Conservation (phyloP, 2,329 filamentous ascomycete genomes). For the Aspergillus aculeatus region DNA sequence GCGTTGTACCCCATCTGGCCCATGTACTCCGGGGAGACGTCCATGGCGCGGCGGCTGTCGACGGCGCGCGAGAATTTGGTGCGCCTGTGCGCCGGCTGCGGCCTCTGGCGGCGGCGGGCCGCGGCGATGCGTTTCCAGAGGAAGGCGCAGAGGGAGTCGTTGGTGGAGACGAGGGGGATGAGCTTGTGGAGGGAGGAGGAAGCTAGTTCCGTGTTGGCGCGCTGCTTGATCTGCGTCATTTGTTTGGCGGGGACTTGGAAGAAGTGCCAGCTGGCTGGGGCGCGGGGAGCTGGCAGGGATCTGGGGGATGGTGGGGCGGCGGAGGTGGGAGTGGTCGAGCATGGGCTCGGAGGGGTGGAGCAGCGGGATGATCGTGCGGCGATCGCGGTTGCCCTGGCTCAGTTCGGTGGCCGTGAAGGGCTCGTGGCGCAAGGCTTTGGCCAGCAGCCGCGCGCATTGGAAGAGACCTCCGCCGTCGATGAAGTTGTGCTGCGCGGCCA, state of each 20-base stretch:
- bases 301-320: not conserved
- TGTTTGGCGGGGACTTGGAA: not conserved
- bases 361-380: slow-evolving; percentile 6
- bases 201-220: not conserved
- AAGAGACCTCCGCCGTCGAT: slow-evolving; percentile 13
- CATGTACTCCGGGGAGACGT: slow-evolving; percentile 8
- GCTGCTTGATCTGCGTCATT: not conserved
- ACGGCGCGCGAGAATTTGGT: slow-evolving; percentile 5
- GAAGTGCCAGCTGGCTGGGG: not conserved
- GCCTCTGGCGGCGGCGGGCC: not conserved
- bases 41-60: slow-evolving; percentile 7
- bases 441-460: slow-evolving; percentile 8
- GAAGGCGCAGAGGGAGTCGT: slow-evolving; percentile 11
- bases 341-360: slow-evolving; percentile 7
- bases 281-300: not conserved
- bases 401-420: not conserved
- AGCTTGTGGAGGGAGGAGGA: not conserved
- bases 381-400: slow-evolving; percentile 12
- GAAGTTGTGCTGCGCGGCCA: slow-evolving; percentile 18
- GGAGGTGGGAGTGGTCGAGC: slow-evolving; percentile 8
- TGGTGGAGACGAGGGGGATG: slow-evolving; percentile 1
- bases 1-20: slow-evolving; percentile 8
- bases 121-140: slow-evolving; percentile 8
- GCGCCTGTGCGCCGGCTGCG: not conserved
- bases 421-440: slow-evolving; percentile 2